Conservation (phyloP, 2,329 filamentous ascomycete genomes). For the Aspergillus ibericus region DNA sequence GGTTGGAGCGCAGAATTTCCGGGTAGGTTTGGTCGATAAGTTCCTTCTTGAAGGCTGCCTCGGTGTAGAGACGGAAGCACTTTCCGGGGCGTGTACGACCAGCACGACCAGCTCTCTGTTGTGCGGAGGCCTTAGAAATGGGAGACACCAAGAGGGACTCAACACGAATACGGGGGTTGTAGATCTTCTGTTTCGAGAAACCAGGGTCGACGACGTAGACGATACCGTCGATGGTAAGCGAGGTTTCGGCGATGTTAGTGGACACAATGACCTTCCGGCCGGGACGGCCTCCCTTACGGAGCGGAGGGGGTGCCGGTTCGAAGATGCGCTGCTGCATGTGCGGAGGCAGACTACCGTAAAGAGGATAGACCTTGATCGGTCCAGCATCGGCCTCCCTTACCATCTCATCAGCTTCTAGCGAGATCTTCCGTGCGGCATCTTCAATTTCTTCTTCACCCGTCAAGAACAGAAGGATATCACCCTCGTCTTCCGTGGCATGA, state of each 20-base stretch:
- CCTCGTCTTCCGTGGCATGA: slow-evolving; percentile 86
- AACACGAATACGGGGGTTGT: slow-evolving; percentile 93
- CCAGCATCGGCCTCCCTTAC: slow-evolving; percentile 87
- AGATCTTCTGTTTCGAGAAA: slow-evolving; percentile 99
- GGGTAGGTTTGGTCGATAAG: slow-evolving; percentile 96
- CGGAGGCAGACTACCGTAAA: slow-evolving; percentile 91
- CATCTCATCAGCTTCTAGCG: slow-evolving; percentile 87
- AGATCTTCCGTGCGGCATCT: slow-evolving; percentile 89
- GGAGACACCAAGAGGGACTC: slow-evolving; percentile 97
- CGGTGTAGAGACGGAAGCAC: slow-evolving; percentile 95
- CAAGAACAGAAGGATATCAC: slow-evolving; percentile 90
- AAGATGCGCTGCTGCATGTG: slow-evolving; percentile 95
- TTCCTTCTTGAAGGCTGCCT: slow-evolving; percentile 94
- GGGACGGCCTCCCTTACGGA: slow-evolving; percentile 73
- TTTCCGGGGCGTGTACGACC: slow-evolving; percentile 98
- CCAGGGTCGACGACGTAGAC: slow-evolving; percentile 99
- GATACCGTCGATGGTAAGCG: slow-evolving; percentile 96
- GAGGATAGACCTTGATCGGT: slow-evolving; percentile 83
- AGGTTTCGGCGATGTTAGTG: slow-evolving; percentile 98
- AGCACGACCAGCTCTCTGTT: slow-evolving; percentile 97
- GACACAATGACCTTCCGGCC: slow-evolving; percentile 94
- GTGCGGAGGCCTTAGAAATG: slow-evolving; percentile 95
- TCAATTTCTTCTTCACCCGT: slow-evolving; percentile 99
- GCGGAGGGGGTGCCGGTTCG: slow-evolving; percentile 75
- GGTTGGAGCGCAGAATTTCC: slow-evolving; percentile 90